Evolutionary conservation across 805 yeast genomes (phyloP).

Genomic region (Saturnispora quitensis): DNA sequence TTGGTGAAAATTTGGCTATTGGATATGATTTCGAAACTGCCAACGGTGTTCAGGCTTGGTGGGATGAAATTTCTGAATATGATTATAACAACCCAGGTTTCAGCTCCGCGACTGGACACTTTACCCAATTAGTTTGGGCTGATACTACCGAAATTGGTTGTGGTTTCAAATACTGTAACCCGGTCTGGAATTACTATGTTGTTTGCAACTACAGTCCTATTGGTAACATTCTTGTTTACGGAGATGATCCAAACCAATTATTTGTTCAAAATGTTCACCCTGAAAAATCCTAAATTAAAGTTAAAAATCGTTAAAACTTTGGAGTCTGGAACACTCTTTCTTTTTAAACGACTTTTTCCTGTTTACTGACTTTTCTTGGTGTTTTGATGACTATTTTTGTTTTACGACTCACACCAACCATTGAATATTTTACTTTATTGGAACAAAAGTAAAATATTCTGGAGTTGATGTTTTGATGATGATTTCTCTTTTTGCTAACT

Average conservation of each 20-base stretch:
- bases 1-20: constrained; percentile 74
- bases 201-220: constrained; percentile 68
- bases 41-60: constrained; percentile 70
- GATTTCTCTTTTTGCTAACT: not conserved
- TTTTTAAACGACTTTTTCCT: not conserved
- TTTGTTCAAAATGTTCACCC: constrained; percentile 29
- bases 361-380: not conserved
- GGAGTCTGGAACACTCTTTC: constrained; percentile 4
- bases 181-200: constrained; percentile 42
- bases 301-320: not conserved
- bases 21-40: constrained; percentile 43
- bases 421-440: not conserved
- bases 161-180: constrained; percentile 52
- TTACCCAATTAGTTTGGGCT: constrained; percentile 75
- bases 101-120: constrained; percentile 57
- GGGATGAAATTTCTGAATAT: constrained; percentile 50
- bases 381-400: not conserved
- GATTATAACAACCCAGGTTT: constrained; percentile 41
- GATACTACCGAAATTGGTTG: constrained; percentile 58
- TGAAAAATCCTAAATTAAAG: not conserved
- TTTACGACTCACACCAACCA: not conserved
- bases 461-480: not conserved
- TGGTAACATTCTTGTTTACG: constrained; percentile 41
- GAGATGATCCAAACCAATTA: constrained; percentile 11
- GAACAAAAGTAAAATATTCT: not conserved